Percentiles rank a stretch among this genome's conserved stretches.
These are phyloP conservation scores for Coemansia sp. DNA, from an alignment of 192 early-diverging fungal species.

Conservation along the genomic window DNA sequence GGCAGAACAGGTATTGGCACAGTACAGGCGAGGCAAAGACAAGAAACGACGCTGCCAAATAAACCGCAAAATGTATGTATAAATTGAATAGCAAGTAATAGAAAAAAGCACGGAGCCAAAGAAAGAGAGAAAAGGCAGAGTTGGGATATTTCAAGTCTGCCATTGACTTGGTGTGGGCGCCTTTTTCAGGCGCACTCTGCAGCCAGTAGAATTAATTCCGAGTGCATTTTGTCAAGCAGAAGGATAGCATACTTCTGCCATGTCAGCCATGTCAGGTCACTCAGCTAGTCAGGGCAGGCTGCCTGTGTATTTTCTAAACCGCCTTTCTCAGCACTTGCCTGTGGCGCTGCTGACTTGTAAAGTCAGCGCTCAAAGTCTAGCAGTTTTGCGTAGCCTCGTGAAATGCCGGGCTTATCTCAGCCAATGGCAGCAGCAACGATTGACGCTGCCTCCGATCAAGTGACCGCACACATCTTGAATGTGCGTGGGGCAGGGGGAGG, in stretches of 20 bases:
- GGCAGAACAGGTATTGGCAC: neutral
- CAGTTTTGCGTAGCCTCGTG: neutral
- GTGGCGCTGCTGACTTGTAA: neutral
- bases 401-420: constrained; percentile 3
- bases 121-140: neutral
- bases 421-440: neutral
- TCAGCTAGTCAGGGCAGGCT: neutral
- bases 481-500: neutral
- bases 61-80: neutral
- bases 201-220: neutral
- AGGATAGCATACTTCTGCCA: neutral
- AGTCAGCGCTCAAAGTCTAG: neutral
- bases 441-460: constrained; percentile 1
- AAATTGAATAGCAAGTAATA: neutral
- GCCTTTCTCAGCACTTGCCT: neutral
- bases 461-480: neutral
- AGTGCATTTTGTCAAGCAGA: no score
- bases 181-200: neutral
- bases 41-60: neutral
- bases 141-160: no score
- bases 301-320: neutral
- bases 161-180: neutral
- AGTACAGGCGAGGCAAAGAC: no score
- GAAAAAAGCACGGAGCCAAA: neutral
- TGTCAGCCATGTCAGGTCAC: neutral